Percentiles rank a stretch among this genome's conserved stretches.
Evolutionary conservation across 352 stramenopile genomes (phyloP).

Genomic region (Plasmopara halstedii): DNA sequence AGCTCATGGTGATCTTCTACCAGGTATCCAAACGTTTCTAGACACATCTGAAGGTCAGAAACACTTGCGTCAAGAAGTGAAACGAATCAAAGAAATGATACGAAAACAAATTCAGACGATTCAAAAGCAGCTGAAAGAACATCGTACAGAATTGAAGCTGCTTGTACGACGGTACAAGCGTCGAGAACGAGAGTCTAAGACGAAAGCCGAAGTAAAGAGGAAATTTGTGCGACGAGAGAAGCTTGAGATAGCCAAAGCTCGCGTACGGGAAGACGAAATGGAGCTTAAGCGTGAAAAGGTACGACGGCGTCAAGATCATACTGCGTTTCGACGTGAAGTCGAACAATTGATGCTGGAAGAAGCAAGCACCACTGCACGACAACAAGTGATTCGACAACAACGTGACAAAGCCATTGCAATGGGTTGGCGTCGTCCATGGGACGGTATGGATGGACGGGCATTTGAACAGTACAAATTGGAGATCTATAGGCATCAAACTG

Average conservation of each 20-base stretch:
- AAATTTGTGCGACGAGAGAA: conserved; percentile 28
- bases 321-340: conserved; percentile 51
- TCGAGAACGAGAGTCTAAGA: conserved; percentile 14
- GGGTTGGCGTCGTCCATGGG: conserved; percentile 56
- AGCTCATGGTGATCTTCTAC: conserved; percentile 37
- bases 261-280: conserved; percentile 28
- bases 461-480: conserved; percentile 54
- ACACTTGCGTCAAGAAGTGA: conserved; percentile 54
- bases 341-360: conserved; percentile 44
- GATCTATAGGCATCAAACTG: conserved; percentile 31
- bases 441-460: conserved; percentile 46
- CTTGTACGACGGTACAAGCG: conserved; percentile 9
- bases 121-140: conserved; percentile 30
- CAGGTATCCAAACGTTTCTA: conserved; percentile 55
- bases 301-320: conserved; percentile 42
- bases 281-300: conserved; percentile 38
- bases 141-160: conserved; percentile 21
- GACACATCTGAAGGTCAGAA: conserved; percentile 50
- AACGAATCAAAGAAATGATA: conserved; percentile 34
- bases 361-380: conserved; percentile 38
- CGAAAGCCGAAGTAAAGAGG: conserved; percentile 31
- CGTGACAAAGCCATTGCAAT: conserved; percentile 50
- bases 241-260: conserved; percentile 28
- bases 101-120: conserved; percentile 28
- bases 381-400: conserved; percentile 54